Percentiles rank a stretch among this genome's conserved stretches.
These are phyloP conservation scores for Aspergillus sp. DNA, from an alignment of 2,329 filamentous ascomycete species.

Conservation along the genomic window DNA sequence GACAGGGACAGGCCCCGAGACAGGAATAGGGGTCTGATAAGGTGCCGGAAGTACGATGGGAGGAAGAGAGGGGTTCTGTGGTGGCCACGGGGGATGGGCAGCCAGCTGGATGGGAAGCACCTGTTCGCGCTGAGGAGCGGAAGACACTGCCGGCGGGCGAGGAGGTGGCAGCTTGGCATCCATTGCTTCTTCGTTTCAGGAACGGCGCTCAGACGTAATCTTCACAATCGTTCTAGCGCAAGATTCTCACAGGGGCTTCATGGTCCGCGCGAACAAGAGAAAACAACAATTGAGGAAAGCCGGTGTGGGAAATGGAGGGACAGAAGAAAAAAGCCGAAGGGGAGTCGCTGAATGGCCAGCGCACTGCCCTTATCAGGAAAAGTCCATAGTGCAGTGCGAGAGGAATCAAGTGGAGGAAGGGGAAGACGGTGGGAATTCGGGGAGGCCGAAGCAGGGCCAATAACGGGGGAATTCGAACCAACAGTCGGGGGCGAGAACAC, in stretches of 20 bases:
- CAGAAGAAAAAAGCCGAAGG: slow-evolving; percentile 10
- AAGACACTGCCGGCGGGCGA: slow-evolving; percentile 14
- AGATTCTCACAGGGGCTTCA: slow-evolving; percentile 4
- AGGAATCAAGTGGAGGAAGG: slow-evolving; percentile 1
- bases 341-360: slow-evolving; percentile 27
- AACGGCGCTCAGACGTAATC: slow-evolving; percentile 15
- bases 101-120: not conserved
- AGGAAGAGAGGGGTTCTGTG: slow-evolving; percentile 5
- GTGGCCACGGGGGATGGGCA: slow-evolving; percentile 6
- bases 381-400: slow-evolving; percentile 17
- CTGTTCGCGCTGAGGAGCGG: not conserved
- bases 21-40: not conserved
- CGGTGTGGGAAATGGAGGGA: slow-evolving; percentile 18
- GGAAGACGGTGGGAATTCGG: slow-evolving; percentile 11
- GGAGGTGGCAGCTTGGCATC: slow-evolving; percentile 29
- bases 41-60: not conserved
- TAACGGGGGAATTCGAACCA: not conserved
- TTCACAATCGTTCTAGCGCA: slow-evolving; percentile 1
- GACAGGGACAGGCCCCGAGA: not conserved
- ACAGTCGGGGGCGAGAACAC: slow-evolving; percentile 3
- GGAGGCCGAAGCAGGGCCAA: slow-evolving; percentile 4
- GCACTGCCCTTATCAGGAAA: slow-evolving; percentile 28
- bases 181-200: slow-evolving; percentile 24
- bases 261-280: not conserved
- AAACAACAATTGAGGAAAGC: slow-evolving; percentile 5